These are phyloP conservation scores for Rubus parviflorus DNA, from an alignment of 306 rosid genomes.

Conservation along the genomic window DNA sequence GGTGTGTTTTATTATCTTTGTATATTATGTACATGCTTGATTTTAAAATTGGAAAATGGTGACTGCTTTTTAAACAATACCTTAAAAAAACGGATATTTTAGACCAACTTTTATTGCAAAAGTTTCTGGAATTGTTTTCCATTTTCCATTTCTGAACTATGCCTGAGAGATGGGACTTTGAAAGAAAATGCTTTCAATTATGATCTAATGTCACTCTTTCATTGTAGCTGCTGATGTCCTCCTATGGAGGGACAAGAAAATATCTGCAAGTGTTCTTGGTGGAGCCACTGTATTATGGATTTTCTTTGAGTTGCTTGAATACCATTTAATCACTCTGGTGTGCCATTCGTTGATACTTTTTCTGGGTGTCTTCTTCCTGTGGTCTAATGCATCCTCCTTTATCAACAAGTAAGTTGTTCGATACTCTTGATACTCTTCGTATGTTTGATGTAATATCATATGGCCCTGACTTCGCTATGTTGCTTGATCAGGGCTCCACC, in stretches of 20 bases:
- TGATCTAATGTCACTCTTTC: slow-evolving; percentile 20
- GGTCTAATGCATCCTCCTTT: slow-evolving; percentile 68
- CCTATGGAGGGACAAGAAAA: slow-evolving; percentile 81
- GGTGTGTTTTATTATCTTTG: neutral
- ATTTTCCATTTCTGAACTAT: neutral
- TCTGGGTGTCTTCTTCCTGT: slow-evolving; percentile 53
- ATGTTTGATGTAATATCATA: slow-evolving; percentile 18
- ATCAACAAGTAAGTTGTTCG: slow-evolving; percentile 62
- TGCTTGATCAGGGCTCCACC: slow-evolving; percentile 55
- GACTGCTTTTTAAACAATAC: neutral
- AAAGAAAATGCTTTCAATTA: neutral
- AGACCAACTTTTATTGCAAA: too few relatives aligned
- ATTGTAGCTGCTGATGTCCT: slow-evolving; percentile 85
- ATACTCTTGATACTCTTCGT: neutral
- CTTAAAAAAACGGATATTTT: neutral
- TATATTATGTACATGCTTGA: neutral
- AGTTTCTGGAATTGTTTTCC: neutral
- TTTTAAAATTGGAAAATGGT: neutral
- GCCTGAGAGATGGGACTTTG: neutral
- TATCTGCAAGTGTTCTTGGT: slow-evolving; percentile 59
- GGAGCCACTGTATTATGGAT: slow-evolving; percentile 77
- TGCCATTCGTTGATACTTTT: slow-evolving; percentile 67
- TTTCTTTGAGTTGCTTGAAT: slow-evolving; percentile 68
- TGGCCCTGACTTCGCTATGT: slow-evolving; percentile 19
- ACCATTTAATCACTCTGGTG: slow-evolving; percentile 67